Conservation (phyloP, 176 grass and related monocot genomes). For the Triticum turgidum region DNA sequence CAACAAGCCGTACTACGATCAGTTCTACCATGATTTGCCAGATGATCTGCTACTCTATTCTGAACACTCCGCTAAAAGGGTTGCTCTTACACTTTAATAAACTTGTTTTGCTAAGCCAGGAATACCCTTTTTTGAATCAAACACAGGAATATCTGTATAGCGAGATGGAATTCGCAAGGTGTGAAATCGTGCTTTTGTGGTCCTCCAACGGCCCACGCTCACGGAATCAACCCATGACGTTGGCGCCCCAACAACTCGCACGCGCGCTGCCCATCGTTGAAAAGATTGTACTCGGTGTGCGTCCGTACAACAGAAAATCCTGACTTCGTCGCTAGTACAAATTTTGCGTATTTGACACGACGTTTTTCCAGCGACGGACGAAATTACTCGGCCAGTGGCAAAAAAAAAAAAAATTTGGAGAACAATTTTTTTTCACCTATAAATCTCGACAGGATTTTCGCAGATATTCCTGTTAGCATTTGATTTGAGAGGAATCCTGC, state of each 20-base stretch:
- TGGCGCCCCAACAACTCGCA: background rate
- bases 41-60: no score
- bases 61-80: no score
- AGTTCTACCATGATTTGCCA: no score
- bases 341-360: background rate
- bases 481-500: background rate
- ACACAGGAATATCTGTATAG: no score
- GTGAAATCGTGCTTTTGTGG: no score
- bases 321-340: background rate
- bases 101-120: no score
- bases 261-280: background rate
- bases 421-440: background rate
- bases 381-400: background rate
- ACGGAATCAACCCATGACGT: background rate
- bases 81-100: no score
- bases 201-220: slow-evolving; percentile 5
- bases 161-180: no score
- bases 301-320: background rate
- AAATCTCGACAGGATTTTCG: background rate
- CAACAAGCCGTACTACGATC: no score
- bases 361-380: background rate
- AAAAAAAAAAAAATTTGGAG: no score
- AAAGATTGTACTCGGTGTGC: background rate
- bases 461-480: no score
- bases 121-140: no score